Percentiles rank a stretch among this genome's conserved stretches.
Conservation (phyloP, 2,329 filamentous ascomycete genomes). For the Colletotrichum trifolii region DNA sequence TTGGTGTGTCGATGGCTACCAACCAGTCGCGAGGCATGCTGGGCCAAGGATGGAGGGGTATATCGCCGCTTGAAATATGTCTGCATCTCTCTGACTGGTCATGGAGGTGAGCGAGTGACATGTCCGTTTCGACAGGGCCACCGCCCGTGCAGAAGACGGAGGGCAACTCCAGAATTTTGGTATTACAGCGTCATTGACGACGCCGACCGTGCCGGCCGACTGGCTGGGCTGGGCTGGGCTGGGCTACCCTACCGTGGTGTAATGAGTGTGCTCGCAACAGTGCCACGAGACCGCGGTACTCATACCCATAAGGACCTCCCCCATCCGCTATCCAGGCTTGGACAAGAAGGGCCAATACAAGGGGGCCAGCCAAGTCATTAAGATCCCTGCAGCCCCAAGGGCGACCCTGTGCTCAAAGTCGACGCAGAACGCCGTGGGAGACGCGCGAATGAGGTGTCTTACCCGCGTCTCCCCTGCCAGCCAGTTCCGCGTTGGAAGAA, state of each 20-base stretch:
- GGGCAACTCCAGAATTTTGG: constrained; percentile 13
- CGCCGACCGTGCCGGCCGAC: constrained; percentile 33
- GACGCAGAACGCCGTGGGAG: constrained; percentile 11
- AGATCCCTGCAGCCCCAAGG: constrained; percentile 26
- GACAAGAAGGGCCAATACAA: not conserved
- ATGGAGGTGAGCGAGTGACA: constrained; percentile 29
- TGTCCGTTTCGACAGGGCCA: constrained; percentile 32
- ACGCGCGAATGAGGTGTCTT: constrained; percentile 31
- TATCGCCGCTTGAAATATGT: constrained; percentile 13
- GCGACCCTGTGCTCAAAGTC: constrained; percentile 11
- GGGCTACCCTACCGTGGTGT: no score
- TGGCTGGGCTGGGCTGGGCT: constrained; percentile 15
- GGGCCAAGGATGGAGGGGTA: not conserved
- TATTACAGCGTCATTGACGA: constrained; percentile 30
- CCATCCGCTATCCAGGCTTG: constrained; percentile 1
- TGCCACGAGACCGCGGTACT: no score
- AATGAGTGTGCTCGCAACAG: no score
- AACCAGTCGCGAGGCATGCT: constrained; percentile 23
- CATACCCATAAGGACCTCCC: constrained; percentile 1
- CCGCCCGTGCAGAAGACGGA: constrained; percentile 14
- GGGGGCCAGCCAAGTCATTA: constrained; percentile 30
- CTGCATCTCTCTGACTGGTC: constrained; percentile 26
- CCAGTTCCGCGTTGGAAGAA: not conserved
- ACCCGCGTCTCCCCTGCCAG: constrained; percentile 31
- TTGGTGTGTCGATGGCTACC: constrained; percentile 2